These are phyloP conservation scores for Chlamydomonas sp. DNA, from an alignment of 139 green algal species.

Conservation along the genomic window DNA sequence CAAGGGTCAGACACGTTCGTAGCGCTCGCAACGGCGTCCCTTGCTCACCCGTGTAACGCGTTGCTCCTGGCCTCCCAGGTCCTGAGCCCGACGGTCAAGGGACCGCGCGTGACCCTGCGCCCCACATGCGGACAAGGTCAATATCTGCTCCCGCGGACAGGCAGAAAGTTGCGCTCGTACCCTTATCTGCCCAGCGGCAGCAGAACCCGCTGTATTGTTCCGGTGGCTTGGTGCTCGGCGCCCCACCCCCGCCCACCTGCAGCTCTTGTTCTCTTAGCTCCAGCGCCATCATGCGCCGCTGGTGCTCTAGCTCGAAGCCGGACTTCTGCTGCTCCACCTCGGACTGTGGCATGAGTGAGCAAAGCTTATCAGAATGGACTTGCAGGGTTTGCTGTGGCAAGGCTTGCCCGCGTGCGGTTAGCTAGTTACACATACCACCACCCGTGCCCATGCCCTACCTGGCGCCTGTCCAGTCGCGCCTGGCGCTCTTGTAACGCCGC, in stretches of 20 bases:
- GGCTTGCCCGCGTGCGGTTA: too few relatives aligned
- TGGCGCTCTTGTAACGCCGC: not conserved
- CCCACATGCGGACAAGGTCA: not conserved
- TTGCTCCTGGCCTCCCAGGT: not conserved
- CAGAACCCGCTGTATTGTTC: too few relatives aligned
- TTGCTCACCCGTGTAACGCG: not conserved
- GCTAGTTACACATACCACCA: not conserved
- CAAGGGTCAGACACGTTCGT: not conserved
- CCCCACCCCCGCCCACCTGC: not conserved
- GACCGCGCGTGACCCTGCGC: not conserved
- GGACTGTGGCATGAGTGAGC: not conserved
- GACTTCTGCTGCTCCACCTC: slow-evolving; percentile 24
- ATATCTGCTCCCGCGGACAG: too few relatives aligned
- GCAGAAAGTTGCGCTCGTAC: too few relatives aligned
- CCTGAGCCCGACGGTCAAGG: slow-evolving; percentile 18
- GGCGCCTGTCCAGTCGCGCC: slow-evolving; percentile 9
- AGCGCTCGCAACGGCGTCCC: not conserved
- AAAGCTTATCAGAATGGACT: not conserved
- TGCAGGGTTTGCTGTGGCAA: too few relatives aligned
- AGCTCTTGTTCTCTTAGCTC: slow-evolving; percentile 25
- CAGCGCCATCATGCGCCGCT: slow-evolving; percentile 20
- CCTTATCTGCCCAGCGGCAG: too few relatives aligned
- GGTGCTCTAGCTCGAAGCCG: slow-evolving; percentile 5
- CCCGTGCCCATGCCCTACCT: not conserved
- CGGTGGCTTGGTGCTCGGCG: too few relatives aligned